These are phyloP conservation scores for Penicillium sclerotiorum DNA, from an alignment of 2,329 filamentous ascomycete genomes.

Conservation along the genomic window DNA sequence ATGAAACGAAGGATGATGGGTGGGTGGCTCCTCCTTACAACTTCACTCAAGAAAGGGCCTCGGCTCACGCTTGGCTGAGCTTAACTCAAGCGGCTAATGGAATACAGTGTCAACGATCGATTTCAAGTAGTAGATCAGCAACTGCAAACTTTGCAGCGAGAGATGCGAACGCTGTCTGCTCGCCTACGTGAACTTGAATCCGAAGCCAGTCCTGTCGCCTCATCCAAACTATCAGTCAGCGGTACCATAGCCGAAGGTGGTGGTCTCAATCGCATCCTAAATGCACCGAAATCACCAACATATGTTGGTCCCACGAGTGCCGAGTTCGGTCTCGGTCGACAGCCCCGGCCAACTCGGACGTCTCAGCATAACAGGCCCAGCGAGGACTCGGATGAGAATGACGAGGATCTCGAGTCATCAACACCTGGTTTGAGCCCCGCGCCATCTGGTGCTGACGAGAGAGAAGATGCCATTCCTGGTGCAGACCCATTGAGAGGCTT, in stretches of 20 bases:
- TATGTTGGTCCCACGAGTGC: constrained; percentile 41
- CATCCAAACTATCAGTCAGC: constrained; percentile 10
- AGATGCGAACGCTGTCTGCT: constrained; percentile 33
- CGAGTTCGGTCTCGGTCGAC: constrained; percentile 35
- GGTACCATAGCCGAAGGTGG: constrained; percentile 9
- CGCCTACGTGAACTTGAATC: constrained; percentile 34
- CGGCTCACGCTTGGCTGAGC: not conserved
- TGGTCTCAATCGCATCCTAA: constrained; percentile 32
- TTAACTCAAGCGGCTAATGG: not conserved
- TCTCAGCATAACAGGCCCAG: not conserved
- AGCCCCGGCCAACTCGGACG: constrained; percentile 7
- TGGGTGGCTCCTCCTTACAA: constrained; percentile 4
- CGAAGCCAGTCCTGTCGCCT: constrained; percentile 8
- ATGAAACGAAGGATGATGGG: constrained; percentile 24
- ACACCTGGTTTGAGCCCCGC: constrained; percentile 22
- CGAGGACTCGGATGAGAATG: constrained; percentile 11
- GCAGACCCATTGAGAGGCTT: constrained; percentile 76
- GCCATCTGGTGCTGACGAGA: constrained; percentile 22
- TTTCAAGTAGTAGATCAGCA: constrained; percentile 31
- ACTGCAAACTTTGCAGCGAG: constrained; percentile 31
- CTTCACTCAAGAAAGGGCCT: too few relatives aligned
- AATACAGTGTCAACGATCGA: constrained; percentile 18
- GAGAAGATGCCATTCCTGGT: constrained; percentile 36
- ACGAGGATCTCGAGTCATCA: constrained; percentile 24
- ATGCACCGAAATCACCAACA: constrained; percentile 35